A percentile compares a stretch with the other conserved stretches of the same genome.
These are phyloP conservation scores for Amphirosellinia nigrospora DNA, from an alignment of 495 filamentous ascomycete species.

Conservation along the genomic window DNA sequence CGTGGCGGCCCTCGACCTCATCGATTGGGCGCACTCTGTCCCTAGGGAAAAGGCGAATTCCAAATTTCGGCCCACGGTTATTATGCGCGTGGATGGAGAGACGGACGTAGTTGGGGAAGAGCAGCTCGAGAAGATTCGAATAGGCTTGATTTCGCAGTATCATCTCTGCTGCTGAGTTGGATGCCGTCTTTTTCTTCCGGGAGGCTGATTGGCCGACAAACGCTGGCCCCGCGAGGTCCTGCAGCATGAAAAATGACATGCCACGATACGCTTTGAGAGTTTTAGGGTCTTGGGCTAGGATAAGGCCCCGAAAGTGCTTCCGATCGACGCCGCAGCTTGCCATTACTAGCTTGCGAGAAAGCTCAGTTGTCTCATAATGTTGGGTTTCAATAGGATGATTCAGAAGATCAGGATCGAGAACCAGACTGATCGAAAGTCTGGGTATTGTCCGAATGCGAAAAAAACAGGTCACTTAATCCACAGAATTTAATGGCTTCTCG, in stretches of 20 bases:
- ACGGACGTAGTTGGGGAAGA: slow-evolving; percentile 46
- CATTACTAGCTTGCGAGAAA: slow-evolving; percentile 46
- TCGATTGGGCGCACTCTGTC: slow-evolving; percentile 34
- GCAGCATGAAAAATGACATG: slow-evolving; percentile 54
- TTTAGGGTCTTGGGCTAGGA: slow-evolving; percentile 42
- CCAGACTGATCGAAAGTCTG: neutral
- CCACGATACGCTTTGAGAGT: slow-evolving; percentile 51
- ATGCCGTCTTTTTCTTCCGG: slow-evolving; percentile 44
- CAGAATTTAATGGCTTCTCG: slow-evolving; percentile 11
- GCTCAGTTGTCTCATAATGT: slow-evolving; percentile 42
- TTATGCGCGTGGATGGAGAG: slow-evolving; percentile 51
- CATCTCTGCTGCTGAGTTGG: slow-evolving; percentile 46
- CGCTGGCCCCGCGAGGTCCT: slow-evolving; percentile 47
- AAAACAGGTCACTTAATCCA: slow-evolving; percentile 32
- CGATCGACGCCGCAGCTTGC: slow-evolving; percentile 39
- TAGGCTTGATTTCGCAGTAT: slow-evolving; percentile 49
- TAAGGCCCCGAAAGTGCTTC: slow-evolving; percentile 38
- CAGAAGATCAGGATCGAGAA: slow-evolving; percentile 18
- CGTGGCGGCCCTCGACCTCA: slow-evolving; percentile 25
- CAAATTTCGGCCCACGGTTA: slow-evolving; percentile 52
- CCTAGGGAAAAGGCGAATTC: slow-evolving; percentile 44
- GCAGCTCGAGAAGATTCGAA: slow-evolving; percentile 47
- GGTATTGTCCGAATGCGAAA: neutral
- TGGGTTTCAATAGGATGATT: slow-evolving; percentile 39
- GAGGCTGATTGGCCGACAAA: slow-evolving; percentile 33